Conservation (phyloP, 768 basidiomycete genomes). For the Tephrocybe sp. region DNA sequence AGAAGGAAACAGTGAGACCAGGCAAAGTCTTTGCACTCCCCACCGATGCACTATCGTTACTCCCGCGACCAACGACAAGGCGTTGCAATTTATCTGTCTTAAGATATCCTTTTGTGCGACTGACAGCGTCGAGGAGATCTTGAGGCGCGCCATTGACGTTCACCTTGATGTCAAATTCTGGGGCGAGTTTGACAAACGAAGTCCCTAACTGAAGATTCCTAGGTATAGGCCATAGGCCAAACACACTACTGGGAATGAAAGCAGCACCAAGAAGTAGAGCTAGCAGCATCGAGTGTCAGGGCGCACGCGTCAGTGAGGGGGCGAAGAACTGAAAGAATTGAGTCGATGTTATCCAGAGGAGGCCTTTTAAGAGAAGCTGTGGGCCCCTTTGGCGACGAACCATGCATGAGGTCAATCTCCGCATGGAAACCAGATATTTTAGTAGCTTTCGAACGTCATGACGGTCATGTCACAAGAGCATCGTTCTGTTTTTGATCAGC, state of each 20-base stretch:
- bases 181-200: constrained; percentile 43
- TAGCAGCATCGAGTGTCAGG: constrained; percentile 2
- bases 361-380: neutral
- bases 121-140: constrained; percentile 59
- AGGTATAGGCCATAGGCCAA: constrained; percentile 49
- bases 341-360: neutral
- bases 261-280: constrained; percentile 2
- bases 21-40: constrained; percentile 38
- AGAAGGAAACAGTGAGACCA: constrained; percentile 42
- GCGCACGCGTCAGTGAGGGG: neutral
- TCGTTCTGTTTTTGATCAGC: too few species aligned
- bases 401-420: constrained; percentile 1
- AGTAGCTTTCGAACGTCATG: too few species aligned
- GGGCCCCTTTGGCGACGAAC: neutral
- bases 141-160: constrained; percentile 40
- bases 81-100: constrained; percentile 54
- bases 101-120: constrained; percentile 43
- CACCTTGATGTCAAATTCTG: constrained; percentile 49
- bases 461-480: too few species aligned
- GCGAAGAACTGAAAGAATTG: neutral
- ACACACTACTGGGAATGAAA: constrained; percentile 10
- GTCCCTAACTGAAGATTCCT: constrained; percentile 41
- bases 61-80: constrained; percentile 58
- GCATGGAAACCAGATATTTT: constrained; percentile 3
- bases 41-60: constrained; percentile 39